Base-by-base conservation (phyloP, 1,139 yeast genomes). In the Suhomyces anneliseae region DNA sequence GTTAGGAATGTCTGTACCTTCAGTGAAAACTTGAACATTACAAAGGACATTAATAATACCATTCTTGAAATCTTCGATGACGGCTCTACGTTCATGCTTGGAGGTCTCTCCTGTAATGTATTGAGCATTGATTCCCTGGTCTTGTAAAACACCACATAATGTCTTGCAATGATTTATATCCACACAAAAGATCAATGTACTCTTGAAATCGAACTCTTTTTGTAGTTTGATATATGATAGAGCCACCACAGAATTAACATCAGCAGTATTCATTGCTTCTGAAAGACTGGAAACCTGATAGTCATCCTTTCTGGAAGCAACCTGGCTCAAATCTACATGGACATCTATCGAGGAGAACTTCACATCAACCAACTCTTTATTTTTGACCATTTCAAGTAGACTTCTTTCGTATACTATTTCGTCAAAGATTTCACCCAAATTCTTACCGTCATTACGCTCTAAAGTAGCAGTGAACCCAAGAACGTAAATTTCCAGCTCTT, bases 1-100 rank as follows among this genome's bases (percentile, higher is more conserved):
- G 53, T 85, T 85, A 2, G 98, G 98, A 24, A 92, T 85, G 66
- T 92, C 98, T 0, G 98, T 90, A 0, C 99, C 99, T 64, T 93
- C 99, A 0, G 97, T 92, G 56, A 92, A 86, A 3, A 92, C 90
- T 26, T 87, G 90, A 59, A 96, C 95, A 60, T 93, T 93, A 65
- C 95, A 79, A 29, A 92, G 66, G 0, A 93, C 95, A 4, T 86
- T 82, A 27, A 88, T 74, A 14, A 74, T 60, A 0, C 95, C 92
- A 1, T 66, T 57, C 51, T 74, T 78, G 60, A 92, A 92, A 40
- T 79, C 85, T 3, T 71, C 67, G 1, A 90, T 65, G 0, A 83
- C 72, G 1, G 65, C 60, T 10, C 69, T 74, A 37, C 98, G 70
- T 39, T 80, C 83, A 19, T 60, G 59, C 24, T 70, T 68, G 4